Base-by-base conservation (phyloP, 164 flowering plant genomes). In the Litsea cubeba region DNA sequence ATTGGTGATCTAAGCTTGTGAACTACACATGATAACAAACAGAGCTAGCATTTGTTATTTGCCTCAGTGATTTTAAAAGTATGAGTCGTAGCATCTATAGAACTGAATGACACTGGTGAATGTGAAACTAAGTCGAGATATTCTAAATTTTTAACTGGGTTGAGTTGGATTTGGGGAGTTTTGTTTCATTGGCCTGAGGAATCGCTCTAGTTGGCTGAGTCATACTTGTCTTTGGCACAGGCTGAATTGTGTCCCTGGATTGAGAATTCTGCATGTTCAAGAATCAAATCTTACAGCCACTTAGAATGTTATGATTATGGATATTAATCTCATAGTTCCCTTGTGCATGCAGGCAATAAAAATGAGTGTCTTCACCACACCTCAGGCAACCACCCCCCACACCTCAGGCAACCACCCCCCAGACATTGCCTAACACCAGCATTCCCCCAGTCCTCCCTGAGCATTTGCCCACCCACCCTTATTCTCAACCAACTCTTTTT, bases 401-500 rank as follows among this genome's bases (percentile, higher is more conserved):
- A n/a, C n/a, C n/a, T n/a, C n/a, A n/a, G n/a, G n/a, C n/a, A n/a
- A n/a, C n/a, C n/a, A 75, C 88, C 32, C 82, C 76, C 68, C 97
- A 91, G 76, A 83, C 78, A 25, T 76, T 82, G 63, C 83, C 97
- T 22, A 84, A 86, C 65, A 79, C 85, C 70, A 84, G 76, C 72
- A 85, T 88, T 76, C 83, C 91, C 71, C 80, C 94, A 1, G 96
- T 89, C 58, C 87, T 89, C 78, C 97, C 92, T 51, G 97, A 88
- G 63, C 97, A 95, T 74, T 85, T 91, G 26, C 79, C 97, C 10
- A 75, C 87, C 78, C 93, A 91, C 73, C 90, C 97, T 30, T 94
- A 90, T 75, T 84, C 98, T 12, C 98, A 92, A 72, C 93, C 92
- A n/a, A 75, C 87, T 65, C 92, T 96, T 70, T 95, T 84, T 79